Evolutionary conservation across 176 grass and related monocot genomes (phyloP).

Genomic region (Saccharum officinarum): DNA sequence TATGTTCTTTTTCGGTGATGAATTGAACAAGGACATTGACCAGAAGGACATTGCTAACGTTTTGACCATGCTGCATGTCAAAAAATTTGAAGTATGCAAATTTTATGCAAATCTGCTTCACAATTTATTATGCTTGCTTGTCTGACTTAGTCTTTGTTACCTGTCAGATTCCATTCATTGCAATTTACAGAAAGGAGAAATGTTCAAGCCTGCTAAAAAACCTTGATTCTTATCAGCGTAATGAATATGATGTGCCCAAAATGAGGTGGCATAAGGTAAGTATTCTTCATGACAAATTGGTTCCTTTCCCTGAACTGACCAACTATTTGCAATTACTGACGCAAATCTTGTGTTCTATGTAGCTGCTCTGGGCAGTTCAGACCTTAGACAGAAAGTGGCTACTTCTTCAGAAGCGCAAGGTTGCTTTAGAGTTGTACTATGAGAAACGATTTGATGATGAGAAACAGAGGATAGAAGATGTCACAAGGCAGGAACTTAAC

Average conservation of each 20-base stretch:
- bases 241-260: not conserved
- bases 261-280: constrained; percentile 89
- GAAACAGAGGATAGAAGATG: constrained; percentile 65
- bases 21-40: constrained; percentile 58
- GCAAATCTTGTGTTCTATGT: constrained; percentile 8
- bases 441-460: constrained; percentile 82
- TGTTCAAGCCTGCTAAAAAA: constrained; percentile 72
- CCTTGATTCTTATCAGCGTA: constrained; percentile 22
- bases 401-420: constrained; percentile 93
- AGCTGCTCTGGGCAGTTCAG: constrained; percentile 88
- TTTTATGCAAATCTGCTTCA: constrained; percentile 1
- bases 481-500: constrained; percentile 51
- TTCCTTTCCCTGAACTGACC: not conserved
- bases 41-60: constrained; percentile 84
- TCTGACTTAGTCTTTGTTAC: constrained; percentile 24
- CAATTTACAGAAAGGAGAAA: constrained; percentile 90
- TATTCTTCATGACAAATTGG: not conserved
- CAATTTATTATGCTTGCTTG: constrained; percentile 11
- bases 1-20: constrained; percentile 42
- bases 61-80: constrained; percentile 84
- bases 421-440: constrained; percentile 77
- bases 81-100: constrained; percentile 80
- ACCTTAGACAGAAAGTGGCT: constrained; percentile 91
- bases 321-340: constrained; percentile 19
- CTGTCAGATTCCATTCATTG: constrained; percentile 89